Conservation (phyloP, 2,329 filamentous ascomycete genomes). For the Aureobasidium sp. region DNA sequence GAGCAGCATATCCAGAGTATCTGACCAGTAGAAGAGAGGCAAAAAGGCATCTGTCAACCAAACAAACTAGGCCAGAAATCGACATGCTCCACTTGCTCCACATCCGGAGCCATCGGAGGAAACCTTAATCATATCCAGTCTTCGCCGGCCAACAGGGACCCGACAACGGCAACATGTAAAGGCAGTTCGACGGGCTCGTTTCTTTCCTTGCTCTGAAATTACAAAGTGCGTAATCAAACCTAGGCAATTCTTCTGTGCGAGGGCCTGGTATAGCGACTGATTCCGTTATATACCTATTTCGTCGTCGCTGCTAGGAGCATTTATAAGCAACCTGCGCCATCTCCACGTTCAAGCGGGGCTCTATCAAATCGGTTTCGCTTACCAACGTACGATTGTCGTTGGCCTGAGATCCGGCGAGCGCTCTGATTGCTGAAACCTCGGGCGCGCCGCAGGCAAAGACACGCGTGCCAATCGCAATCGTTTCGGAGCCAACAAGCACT, state of each 20-base stretch:
- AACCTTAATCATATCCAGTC: conserved; percentile 1
- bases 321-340: conserved; percentile 3
- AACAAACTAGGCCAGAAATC: background rate
- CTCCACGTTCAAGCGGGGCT: conserved; percentile 3
- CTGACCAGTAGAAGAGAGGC: background rate
- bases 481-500: background rate
- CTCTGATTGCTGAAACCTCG: background rate
- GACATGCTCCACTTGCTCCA: background rate
- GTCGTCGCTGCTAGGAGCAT: background rate
- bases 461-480: background rate
- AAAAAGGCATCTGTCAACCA: background rate
- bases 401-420: background rate
- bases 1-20: background rate
- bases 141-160: background rate
- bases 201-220: background rate
- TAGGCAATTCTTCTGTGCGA: background rate
- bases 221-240: background rate
- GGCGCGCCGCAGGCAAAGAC: background rate
- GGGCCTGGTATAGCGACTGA: background rate
- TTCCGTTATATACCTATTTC: background rate
- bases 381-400: background rate
- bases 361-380: background rate
- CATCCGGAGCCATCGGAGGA: background rate
- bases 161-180: background rate
- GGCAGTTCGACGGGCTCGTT: background rate